A percentile compares a stretch with the other conserved stretches of the same genome.
Conservation (phyloP, 2,329 filamentous ascomycete genomes). For the Colletotrichum caudatum region DNA sequence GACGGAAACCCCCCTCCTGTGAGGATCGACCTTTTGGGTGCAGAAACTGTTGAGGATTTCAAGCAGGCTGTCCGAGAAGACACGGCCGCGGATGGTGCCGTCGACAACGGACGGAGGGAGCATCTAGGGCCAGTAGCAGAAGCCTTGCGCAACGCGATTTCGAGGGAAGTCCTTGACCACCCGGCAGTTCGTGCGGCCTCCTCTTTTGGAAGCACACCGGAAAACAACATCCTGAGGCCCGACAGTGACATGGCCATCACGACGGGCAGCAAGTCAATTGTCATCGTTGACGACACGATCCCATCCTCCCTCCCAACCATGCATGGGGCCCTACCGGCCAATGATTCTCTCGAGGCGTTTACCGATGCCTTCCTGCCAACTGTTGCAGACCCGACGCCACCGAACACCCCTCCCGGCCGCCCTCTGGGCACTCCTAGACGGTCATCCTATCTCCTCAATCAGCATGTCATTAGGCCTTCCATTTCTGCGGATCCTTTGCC, state of each 20-base stretch:
- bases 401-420: slow-evolving; percentile 68
- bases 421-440: slow-evolving; percentile 61
- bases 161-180: slow-evolving; percentile 53
- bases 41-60: slow-evolving; percentile 82
- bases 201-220: slow-evolving; percentile 52
- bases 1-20: slow-evolving; percentile 65
- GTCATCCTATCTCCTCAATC: slow-evolving; percentile 67
- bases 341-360: slow-evolving; percentile 65
- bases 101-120: slow-evolving; percentile 42
- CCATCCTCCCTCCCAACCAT: slow-evolving; percentile 63
- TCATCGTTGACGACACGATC: slow-evolving; percentile 82
- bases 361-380: slow-evolving; percentile 63
- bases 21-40: slow-evolving; percentile 86
- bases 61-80: slow-evolving; percentile 79
- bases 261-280: slow-evolving; percentile 86
- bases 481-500: slow-evolving; percentile 57
- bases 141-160: slow-evolving; percentile 35
- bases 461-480: slow-evolving; percentile 55
- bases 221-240: slow-evolving; percentile 54
- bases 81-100: slow-evolving; percentile 56
- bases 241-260: slow-evolving; percentile 73
- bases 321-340: slow-evolving; percentile 61
- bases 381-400: slow-evolving; percentile 68
- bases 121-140: slow-evolving; percentile 18
- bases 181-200: slow-evolving; percentile 60